phyloP scores from a whole-genome alignment of 2,329 filamentous ascomycete genomes.

The Ophiostoma piceae region DNA sequence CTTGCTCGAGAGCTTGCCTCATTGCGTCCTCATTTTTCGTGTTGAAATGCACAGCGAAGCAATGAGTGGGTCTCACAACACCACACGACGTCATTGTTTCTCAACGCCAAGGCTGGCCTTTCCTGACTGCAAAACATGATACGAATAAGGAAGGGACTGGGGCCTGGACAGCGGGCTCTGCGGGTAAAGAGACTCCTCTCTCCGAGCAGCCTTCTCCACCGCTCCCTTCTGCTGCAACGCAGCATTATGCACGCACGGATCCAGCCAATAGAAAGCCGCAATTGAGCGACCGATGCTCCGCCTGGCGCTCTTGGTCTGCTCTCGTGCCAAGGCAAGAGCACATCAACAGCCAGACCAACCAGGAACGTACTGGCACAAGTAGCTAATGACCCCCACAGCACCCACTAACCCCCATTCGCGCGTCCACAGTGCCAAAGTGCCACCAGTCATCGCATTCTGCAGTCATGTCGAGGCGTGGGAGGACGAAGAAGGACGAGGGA shows the following conservation, averaged over 20 bases:
- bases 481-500: neutral
- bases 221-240: neutral
- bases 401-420: neutral
- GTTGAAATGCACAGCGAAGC: neutral
- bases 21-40: neutral
- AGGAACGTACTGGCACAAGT: conserved; percentile 5
- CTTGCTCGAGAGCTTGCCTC: neutral
- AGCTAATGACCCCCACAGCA: conserved; percentile 1
- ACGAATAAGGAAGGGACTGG: neutral
- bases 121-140: conserved; percentile 1
- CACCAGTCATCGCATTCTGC: neutral
- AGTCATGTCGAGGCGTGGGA: too few species aligned
- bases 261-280: neutral
- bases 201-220: conserved; percentile 1
- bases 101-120: conserved; percentile 6
- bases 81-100: conserved; percentile 12
- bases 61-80: neutral
- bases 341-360: neutral
- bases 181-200: neutral
- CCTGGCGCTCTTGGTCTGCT: neutral
- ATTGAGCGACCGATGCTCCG: neutral
- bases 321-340: conserved; percentile 9
- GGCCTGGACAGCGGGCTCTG: neutral
- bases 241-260: neutral
- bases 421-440: neutral